Conservation (phyloP, 306 rosid genomes). For the Notholithocarpus densiflorus region DNA sequence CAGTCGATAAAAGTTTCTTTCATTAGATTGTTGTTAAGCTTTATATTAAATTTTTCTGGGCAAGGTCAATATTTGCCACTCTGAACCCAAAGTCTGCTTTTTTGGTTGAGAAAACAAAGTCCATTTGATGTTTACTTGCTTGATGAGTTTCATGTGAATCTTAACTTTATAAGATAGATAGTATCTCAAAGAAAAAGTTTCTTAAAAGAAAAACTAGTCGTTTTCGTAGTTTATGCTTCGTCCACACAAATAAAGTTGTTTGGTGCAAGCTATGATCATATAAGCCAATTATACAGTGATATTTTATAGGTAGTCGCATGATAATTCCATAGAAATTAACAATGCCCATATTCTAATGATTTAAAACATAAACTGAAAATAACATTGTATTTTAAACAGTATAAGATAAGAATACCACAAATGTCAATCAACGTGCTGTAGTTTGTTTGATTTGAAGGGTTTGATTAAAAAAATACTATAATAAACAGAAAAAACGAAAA, state of each 20-base stretch:
- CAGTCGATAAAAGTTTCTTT: too few species aligned
- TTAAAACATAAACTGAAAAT: too few species aligned
- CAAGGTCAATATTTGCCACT: too few species aligned
- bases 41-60: too few species aligned
- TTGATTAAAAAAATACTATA: too few species aligned
- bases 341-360: too few species aligned
- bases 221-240: not conserved
- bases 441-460: too few species aligned
- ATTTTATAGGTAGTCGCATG: not conserved
- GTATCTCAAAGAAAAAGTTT: not conserved
- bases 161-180: not conserved
- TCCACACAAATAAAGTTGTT: not conserved
- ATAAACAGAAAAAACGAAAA: too few species aligned
- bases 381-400: not conserved
- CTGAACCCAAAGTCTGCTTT: too few species aligned
- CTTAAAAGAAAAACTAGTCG: not conserved
- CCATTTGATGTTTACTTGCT: not conserved
- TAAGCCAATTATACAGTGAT: not conserved
- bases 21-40: too few species aligned
- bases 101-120: too few species aligned
- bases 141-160: slow-evolving; percentile 29
- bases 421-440: too few species aligned
- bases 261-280: not conserved
- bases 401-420: not conserved
- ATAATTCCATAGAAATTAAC: not conserved